Conservation (phyloP, 371 early-diverging fungal genomes). For the Lichtheimia corymbifera region DNA sequence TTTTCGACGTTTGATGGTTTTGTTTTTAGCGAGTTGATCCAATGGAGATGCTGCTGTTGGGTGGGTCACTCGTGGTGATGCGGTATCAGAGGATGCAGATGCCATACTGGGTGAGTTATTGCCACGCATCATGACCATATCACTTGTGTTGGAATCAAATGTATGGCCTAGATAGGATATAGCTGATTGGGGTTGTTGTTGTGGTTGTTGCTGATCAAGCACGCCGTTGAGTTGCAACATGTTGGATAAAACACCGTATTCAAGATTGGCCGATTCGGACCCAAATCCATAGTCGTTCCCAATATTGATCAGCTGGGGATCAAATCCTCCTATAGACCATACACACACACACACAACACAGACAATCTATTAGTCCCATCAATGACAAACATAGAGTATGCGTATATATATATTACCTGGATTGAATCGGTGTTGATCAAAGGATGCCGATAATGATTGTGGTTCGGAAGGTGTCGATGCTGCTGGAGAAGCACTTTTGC, state of each 20-base stretch:
- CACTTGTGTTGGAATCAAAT: background rate
- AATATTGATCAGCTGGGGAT: slow-evolving; percentile 27
- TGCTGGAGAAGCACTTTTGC: slow-evolving; percentile 7
- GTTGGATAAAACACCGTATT: slow-evolving; percentile 81
- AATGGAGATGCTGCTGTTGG: background rate
- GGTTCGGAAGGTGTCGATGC: slow-evolving; percentile 10
- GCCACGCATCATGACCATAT: slow-evolving; percentile 1
- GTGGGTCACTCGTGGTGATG: background rate
- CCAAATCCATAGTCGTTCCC: slow-evolving; percentile 67
- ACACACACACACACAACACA: too few relatives aligned
- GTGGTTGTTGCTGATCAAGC: slow-evolving; percentile 12
- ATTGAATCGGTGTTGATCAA: slow-evolving; percentile 1
- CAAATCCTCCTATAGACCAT: slow-evolving; percentile 2
- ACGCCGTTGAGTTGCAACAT: slow-evolving; percentile 59
- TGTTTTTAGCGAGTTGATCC: slow-evolving; percentile 5
- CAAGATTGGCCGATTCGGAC: slow-evolving; percentile 81
- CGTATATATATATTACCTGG: background rate
- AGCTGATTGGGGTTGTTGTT: slow-evolving; percentile 4
- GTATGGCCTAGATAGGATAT: background rate
- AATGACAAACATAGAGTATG: slow-evolving; percentile 18
- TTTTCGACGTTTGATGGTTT: slow-evolving; percentile 17
- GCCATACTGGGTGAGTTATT: slow-evolving; percentile 5
- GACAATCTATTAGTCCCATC: slow-evolving; percentile 15
- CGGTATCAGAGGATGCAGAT: slow-evolving; percentile 5
- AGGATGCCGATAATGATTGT: slow-evolving; percentile 1